Evolutionary conservation across 1,284 basidiomycete genomes (phyloP), one percentile per base, ranked within the genome.

Genomic region (Thecaphora thlaspeos): DNA sequence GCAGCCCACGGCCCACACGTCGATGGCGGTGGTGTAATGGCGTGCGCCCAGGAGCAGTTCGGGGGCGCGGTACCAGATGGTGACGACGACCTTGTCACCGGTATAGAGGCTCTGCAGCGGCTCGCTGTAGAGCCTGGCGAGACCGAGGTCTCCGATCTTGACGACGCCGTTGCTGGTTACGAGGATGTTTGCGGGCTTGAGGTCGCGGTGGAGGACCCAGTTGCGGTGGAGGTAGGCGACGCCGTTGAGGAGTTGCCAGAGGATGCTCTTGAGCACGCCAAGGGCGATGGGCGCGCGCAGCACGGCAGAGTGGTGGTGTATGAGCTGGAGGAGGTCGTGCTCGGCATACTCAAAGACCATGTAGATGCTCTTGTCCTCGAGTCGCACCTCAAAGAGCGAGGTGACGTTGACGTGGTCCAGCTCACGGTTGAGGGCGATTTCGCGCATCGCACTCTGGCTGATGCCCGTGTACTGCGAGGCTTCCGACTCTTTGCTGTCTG

Each of bases 261-360:
- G 86, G 30, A 98, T 84, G 2, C 90, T 91, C 78, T 96, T 96
- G 73, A 99, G 86, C 2, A 95, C 88, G 3, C 87, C 81, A 0
- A 82, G 78, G 1, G 88, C 84, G 37, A 97, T 89, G 5, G 86
- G 82, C 4, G 83, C 81, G 4, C 94, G 87, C 3, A 94, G 81
- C 0, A 88, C 90, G 74, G 93, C 90, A 4, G 90, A 90, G 75
- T 97, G 91, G 78, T 97, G 92, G 76, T 97, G 93, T 45, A 98
- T 97, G 56, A 98, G 87, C 90, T 97, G 93, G 14, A 77, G 59
- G 46, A 77, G 51, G 79, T 99, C 95, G 75, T 99, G 95, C 73
- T 98, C 95, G 4, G 94, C 93, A 68, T 95, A 99, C 69, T 97
- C 93, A 68, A 98, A 97, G 17, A 98, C 91, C 90, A 99, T 95